These are phyloP conservation scores for Immersiella caudata DNA, from an alignment of 495 filamentous ascomycete genomes.

Conservation along the genomic window DNA sequence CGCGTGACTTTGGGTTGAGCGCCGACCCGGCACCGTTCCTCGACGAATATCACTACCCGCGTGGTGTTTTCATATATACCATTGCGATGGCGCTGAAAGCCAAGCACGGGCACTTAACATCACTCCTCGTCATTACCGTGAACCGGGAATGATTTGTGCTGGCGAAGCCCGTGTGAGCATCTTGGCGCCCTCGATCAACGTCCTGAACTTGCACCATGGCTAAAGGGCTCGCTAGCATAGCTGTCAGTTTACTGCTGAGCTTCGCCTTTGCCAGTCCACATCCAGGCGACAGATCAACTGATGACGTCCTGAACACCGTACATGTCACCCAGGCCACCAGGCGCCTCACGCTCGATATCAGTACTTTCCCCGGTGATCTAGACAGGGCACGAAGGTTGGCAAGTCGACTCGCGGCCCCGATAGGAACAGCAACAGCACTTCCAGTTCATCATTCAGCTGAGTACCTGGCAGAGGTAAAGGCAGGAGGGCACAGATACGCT, in stretches of 20 bases:
- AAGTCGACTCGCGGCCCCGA: slow-evolving; percentile 2
- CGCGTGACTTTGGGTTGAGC: background rate
- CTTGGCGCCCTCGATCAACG: background rate
- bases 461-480: slow-evolving; percentile 38
- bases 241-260: slow-evolving; percentile 14
- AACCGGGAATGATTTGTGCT: background rate
- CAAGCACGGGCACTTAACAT: background rate
- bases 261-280: slow-evolving; percentile 17
- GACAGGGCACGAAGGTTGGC: background rate
- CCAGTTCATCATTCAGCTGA: slow-evolving; percentile 32
- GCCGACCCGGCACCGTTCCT: slow-evolving; percentile 6
- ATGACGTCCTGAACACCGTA: slow-evolving; percentile 14
- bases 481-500: slow-evolving; percentile 49
- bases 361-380: background rate
- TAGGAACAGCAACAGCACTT: slow-evolving; percentile 28
- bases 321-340: slow-evolving; percentile 16
- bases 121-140: background rate
- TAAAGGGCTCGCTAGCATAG: slow-evolving; percentile 3
- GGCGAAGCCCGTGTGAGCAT: background rate
- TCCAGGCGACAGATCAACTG: background rate
- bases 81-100: slow-evolving; percentile 2
- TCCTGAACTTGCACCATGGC: slow-evolving; percentile 11
- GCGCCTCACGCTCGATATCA: slow-evolving; percentile 3
- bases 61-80: slow-evolving; percentile 1
- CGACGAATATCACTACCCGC: background rate